Base-by-base conservation (phyloP, 2,329 filamentous ascomycete genomes). In the Talaromyces amestolkiae region DNA sequence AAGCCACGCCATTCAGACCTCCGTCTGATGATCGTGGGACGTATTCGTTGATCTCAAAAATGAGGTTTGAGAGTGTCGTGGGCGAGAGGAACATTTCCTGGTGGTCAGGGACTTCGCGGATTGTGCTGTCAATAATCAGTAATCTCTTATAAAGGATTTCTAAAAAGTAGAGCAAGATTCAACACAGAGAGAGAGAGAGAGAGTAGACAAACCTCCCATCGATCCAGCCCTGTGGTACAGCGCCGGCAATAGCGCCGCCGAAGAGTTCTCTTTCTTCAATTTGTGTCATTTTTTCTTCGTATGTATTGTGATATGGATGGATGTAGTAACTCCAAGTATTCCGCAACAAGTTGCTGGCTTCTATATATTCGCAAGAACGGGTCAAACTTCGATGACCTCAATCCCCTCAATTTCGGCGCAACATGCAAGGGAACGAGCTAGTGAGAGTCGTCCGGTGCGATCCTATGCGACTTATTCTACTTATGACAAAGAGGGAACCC, bases 1-100 rank as follows among this genome's bases (percentile, higher is more conserved):
- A 33, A 49, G 56, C 54, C 69, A 69, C 67, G 27, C 66, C 67
- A 63, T 70, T 65, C 33, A 72, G 69, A 7, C 73, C 73, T 27
- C 74, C 70, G 3, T 19, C 15, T 58, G 56, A 58, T 13, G 35
- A 68, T 33, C 68, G 61, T 2, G 74, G 85, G 24, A 96, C 89
- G 64, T 91, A 90, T 81, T 97, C 90, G 63, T 91, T 90, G 73
- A 98, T 92, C 73, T 98, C 94, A 77, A 97, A 86, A 71, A 97
- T 93, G 76, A 97, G 88, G 79, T 87, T 93, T 3, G 91, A 92
- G 77, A 93, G 93, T 59, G 92, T 93, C 68, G 90, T 85, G 69
- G 86, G 85, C 75, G 96, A 92, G 73, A 97, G 89, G 81, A 89
- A 97, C 71, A 97, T 90, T 82, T 97, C 94, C 81, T 98, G 93